Evolutionary conservation across 2,329 filamentous ascomycete genomes (phyloP), one percentile per base, ranked within the genome.

Genomic region (Ophiosphaerella narmari): DNA sequence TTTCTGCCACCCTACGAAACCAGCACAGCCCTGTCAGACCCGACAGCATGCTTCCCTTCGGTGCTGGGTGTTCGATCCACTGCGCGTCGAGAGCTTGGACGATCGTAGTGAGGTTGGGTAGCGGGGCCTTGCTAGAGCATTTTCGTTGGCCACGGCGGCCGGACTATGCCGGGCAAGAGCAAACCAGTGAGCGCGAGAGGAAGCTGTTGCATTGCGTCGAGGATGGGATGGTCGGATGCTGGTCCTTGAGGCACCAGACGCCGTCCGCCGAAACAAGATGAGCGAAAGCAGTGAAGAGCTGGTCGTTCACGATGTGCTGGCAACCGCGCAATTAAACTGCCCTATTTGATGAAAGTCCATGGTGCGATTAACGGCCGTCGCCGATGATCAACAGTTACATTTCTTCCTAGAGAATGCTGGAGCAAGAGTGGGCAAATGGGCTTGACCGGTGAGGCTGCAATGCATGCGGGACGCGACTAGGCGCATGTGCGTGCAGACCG

Each of bases 401-500:
- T 37, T 14, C 39, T 21, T 29, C 16, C 23, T 40, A 11, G 36
- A 41, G 45, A 24, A 26, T n/a, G n/a, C n/a, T 18, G 16, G n/a
- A 26, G 24, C 32, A 39, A 33, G 35, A 24, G 46, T 43, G 34
- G 33, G 35, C 39, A 16, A 31, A 26, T 34, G 36, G 49, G 47
- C 48, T 48, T 50, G 48, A 60, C 62, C 63, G 60, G 62, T 66
- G 60, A 64, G 62, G 63, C 62, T 66, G 58, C 60, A 50, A 59
- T 54, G 59, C 62, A 54, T 60, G 54, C 40, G 38, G 24, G 49
- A 43, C 54, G 47, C 50, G 53, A 36, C 48, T 38, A 45, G 38
- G 46, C 48, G 40, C 54, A 52, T 51, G 43, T 48, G 46, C 35
- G 39, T 50, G 52, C 54, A 52, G 39, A 55, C 56, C 56, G 51